These are phyloP conservation scores for Arthrocladium fulminans DNA, from an alignment of 2,329 filamentous ascomycete species.

Conservation along the genomic window DNA sequence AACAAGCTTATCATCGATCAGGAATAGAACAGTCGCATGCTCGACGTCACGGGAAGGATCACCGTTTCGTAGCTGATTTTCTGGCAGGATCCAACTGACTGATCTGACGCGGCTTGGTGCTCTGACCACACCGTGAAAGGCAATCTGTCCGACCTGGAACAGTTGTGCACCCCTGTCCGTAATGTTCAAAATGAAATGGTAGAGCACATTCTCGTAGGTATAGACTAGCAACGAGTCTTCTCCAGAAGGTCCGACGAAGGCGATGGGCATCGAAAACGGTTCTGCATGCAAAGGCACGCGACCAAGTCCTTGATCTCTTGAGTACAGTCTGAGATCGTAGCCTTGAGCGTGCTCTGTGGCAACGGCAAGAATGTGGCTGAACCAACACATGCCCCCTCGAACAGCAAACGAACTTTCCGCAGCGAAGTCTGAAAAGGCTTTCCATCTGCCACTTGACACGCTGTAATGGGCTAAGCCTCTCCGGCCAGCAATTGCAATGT, in stretches of 20 bases:
- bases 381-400: constrained; percentile 96
- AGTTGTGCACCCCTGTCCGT: constrained; percentile 63
- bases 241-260: constrained; percentile 78
- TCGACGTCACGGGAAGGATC: constrained; percentile 94
- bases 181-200: constrained; percentile 82
- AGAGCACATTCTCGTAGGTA: constrained; percentile 90
- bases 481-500: constrained; percentile 90
- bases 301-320: constrained; percentile 71
- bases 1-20: constrained; percentile 96
- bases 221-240: constrained; percentile 94
- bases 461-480: constrained; percentile 93
- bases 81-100: constrained; percentile 90
- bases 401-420: constrained; percentile 88
- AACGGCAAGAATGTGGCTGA: constrained; percentile 87
- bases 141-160: constrained; percentile 94
- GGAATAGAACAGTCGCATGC: constrained; percentile 82
- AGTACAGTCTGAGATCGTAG: constrained; percentile 86
- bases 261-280: constrained; percentile 72
- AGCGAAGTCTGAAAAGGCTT: constrained; percentile 73
- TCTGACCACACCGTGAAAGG: constrained; percentile 89
- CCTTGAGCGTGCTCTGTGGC: constrained; percentile 78
- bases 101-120: constrained; percentile 86
- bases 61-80: constrained; percentile 77
- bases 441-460: constrained; percentile 88
- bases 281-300: constrained; percentile 67